Evolutionary conservation across 2,329 filamentous ascomycete genomes (phyloP).

Genomic region (Alternaria angustiovoidea): DNA sequence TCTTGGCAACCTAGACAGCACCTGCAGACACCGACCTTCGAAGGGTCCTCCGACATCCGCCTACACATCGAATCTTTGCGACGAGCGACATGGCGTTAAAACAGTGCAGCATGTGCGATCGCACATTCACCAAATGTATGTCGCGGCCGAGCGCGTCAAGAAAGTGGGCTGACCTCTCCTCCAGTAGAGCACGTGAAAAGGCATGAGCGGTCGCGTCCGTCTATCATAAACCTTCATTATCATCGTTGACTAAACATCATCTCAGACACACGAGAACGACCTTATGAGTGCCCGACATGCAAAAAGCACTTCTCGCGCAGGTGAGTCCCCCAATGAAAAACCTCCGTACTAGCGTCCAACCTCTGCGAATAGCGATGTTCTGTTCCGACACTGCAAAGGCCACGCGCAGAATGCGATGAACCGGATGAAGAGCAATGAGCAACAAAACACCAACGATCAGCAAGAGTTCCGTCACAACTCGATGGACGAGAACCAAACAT

Average conservation of each 20-base stretch:
- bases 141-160: background rate
- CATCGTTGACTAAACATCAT: slow-evolving; percentile 28
- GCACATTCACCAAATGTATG: slow-evolving; percentile 60
- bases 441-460: slow-evolving; percentile 39
- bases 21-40: slow-evolving; percentile 24
- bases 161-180: slow-evolving; percentile 12
- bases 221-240: background rate
- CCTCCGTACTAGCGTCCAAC: slow-evolving; percentile 31
- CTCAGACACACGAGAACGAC: slow-evolving; percentile 63
- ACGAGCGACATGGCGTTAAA: slow-evolving; percentile 46
- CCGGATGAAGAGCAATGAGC: slow-evolving; percentile 42
- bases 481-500: slow-evolving; percentile 29
- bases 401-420: slow-evolving; percentile 55
- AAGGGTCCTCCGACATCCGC: slow-evolving; percentile 26
- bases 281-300: slow-evolving; percentile 62
- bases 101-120: slow-evolving; percentile 58
- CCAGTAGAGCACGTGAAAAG: slow-evolving; percentile 61
- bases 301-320: slow-evolving; percentile 64
- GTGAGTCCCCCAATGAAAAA: slow-evolving; percentile 41
- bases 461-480: slow-evolving; percentile 24
- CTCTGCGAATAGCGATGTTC: slow-evolving; percentile 53
- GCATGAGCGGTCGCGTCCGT: slow-evolving; percentile 63
- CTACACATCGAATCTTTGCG: slow-evolving; percentile 16
- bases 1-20: slow-evolving; percentile 25
- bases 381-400: slow-evolving; percentile 62